phyloP scores from a whole-genome alignment of 2,329 filamentous ascomycete species.

The Teratosphaeria pseudoeucalypti region DNA sequence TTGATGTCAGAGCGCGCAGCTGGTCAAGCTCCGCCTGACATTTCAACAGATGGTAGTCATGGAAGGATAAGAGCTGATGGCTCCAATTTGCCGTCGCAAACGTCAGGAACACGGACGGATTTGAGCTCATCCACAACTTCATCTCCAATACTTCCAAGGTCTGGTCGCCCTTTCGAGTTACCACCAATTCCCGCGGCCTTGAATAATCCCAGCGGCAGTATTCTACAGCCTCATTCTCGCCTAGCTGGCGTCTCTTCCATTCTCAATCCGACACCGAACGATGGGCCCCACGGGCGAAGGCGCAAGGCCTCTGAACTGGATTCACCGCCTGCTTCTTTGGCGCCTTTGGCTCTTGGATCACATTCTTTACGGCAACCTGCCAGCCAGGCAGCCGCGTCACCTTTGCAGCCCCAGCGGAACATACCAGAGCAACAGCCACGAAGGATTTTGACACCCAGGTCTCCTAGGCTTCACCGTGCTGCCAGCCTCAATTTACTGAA shows the following conservation, averaged over 20 bases:
- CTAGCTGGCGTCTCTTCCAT: slow-evolving; percentile 36
- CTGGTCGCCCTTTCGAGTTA: slow-evolving; percentile 15
- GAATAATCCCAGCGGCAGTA: slow-evolving; percentile 10
- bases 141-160: neutral
- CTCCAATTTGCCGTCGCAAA: neutral
- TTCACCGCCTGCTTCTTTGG: slow-evolving; percentile 28
- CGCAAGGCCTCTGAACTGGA: slow-evolving; percentile 36
- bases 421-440: slow-evolving; percentile 14
- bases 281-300: slow-evolving; percentile 24
- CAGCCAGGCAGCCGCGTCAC: slow-evolving; percentile 6
- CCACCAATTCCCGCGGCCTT: slow-evolving; percentile 20
- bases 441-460: slow-evolving; percentile 48
- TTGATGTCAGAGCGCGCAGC: slow-evolving; percentile 25
- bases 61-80: neutral
- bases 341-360: slow-evolving; percentile 16
- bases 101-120: neutral
- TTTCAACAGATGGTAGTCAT: slow-evolving; percentile 10
- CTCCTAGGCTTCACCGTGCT: slow-evolving; percentile 41
- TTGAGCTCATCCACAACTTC: slow-evolving; percentile 2
- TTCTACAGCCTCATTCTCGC: slow-evolving; percentile 19
- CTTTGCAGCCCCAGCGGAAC: slow-evolving; percentile 10
- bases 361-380: neutral
- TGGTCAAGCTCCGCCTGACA: slow-evolving; percentile 16
- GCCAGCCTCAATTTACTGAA: slow-evolving; percentile 39
- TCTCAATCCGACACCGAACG: slow-evolving; percentile 32